Conservation (phyloP, 1,284 basidiomycete genomes). For the Rhodotorula sp. region DNA sequence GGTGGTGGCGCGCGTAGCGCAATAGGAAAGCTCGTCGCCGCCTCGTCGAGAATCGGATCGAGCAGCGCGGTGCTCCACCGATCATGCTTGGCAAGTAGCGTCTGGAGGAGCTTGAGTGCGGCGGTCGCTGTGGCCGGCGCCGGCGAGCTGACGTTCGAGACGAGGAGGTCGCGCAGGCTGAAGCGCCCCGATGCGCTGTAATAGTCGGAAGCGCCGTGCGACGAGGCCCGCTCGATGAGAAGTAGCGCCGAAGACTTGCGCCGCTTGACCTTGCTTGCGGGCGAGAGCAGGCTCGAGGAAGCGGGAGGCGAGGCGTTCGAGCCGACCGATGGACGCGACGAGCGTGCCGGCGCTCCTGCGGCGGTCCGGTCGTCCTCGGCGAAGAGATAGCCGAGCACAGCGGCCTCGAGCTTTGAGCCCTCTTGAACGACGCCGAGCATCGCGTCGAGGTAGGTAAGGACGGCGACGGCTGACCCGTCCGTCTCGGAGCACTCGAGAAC, state of each 20-base stretch:
- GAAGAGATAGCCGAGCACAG: conserved; percentile 75
- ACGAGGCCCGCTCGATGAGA: conserved; percentile 69
- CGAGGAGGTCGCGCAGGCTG: conserved; percentile 81
- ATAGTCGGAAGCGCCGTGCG: conserved; percentile 57
- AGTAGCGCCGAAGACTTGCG: conserved; percentile 82
- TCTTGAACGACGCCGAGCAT: conserved; percentile 72
- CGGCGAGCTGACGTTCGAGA: conserved; percentile 71
- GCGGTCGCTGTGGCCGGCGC: conserved; percentile 67
- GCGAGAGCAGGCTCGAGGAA: conserved; percentile 3
- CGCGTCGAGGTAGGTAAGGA: conserved; percentile 93
- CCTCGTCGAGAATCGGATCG: conserved; percentile 65
- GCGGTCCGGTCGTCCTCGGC: conserved; percentile 69
- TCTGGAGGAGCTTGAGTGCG: conserved; percentile 75
- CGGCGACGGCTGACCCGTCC: conserved; percentile 92
- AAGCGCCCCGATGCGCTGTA: conserved; percentile 82
- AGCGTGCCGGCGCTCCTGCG: background rate
- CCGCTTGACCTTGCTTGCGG: conserved; percentile 51
- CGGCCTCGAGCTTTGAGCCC: conserved; percentile 64
- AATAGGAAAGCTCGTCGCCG: conserved; percentile 72
- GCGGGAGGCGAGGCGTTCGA: conserved; percentile 6
- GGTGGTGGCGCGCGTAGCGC: conserved; percentile 48
- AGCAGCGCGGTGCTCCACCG: conserved; percentile 67
- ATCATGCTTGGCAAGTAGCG: conserved; percentile 71
- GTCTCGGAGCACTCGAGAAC: conserved; percentile 87
- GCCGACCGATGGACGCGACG: background rate